Conservation (phyloP, 2,329 filamentous ascomycete species). For the Penicillium olsonii region DNA sequence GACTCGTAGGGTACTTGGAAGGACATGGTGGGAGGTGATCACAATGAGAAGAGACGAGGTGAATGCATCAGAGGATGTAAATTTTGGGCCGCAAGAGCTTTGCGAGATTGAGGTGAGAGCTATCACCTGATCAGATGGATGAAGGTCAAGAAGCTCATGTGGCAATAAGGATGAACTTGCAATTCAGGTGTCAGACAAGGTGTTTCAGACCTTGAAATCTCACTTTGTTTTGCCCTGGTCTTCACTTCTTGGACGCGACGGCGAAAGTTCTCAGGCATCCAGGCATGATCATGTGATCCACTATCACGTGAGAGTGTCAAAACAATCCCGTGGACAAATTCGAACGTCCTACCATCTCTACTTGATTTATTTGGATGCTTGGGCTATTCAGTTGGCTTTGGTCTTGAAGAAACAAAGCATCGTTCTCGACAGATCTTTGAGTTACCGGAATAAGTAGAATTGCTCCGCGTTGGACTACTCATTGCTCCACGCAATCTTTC, state of each 20-base stretch:
- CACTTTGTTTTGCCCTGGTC: constrained; percentile 9
- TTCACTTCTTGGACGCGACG: constrained; percentile 14
- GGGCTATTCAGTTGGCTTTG: no score
- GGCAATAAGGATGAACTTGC: not conserved
- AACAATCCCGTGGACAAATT: no score
- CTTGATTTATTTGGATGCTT: no score
- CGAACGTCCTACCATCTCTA: not conserved
- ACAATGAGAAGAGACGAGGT: constrained; percentile 7
- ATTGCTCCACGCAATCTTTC: no score
- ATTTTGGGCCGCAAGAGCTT: constrained; percentile 23
- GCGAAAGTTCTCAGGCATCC: constrained; percentile 7
- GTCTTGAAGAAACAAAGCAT: no score
- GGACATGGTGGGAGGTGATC: constrained; percentile 27
- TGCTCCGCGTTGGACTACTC: no score
- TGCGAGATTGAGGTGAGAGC: constrained; percentile 1
- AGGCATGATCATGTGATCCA: not conserved
- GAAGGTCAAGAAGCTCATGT: not conserved
- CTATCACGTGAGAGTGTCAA: constrained; percentile 1
- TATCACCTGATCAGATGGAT: not conserved
- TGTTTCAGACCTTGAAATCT: not conserved
- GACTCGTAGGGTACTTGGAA: constrained; percentile 40
- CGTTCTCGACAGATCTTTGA: no score
- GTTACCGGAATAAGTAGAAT: no score
- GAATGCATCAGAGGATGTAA: constrained; percentile 12
- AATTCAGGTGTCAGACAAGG: not conserved